Evolutionary conservation across 2,329 filamentous ascomycete species (phyloP).

Genomic region (Aspergillus unguis): DNA sequence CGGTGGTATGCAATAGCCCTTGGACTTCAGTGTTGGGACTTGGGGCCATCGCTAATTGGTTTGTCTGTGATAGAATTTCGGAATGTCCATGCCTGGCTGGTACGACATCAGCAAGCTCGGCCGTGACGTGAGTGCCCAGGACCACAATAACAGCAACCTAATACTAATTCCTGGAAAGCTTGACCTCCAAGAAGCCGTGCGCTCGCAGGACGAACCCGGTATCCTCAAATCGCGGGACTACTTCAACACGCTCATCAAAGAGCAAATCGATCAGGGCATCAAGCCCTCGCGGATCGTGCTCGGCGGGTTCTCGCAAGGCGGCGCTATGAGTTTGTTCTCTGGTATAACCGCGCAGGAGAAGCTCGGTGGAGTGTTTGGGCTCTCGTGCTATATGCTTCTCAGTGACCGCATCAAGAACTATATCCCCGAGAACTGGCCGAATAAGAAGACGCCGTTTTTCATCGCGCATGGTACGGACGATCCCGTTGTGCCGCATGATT

Average conservation of each 20-base stretch:
- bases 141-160: constrained; percentile 21
- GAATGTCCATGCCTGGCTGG: constrained; percentile 74
- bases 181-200: constrained; percentile 40
- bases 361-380: constrained; percentile 80
- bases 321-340: constrained; percentile 78
- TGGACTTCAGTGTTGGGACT: too few species aligned
- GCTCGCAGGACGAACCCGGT: constrained; percentile 58
- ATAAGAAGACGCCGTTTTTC: constrained; percentile 77
- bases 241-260: constrained; percentile 74
- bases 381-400: constrained; percentile 79
- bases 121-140: constrained; percentile 33
- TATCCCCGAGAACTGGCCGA: constrained; percentile 54
- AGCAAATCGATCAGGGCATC: constrained; percentile 77
- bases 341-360: constrained; percentile 71
- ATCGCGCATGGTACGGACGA: constrained; percentile 85
- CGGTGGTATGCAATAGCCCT: constrained; percentile 53
- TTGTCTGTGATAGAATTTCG: constrained; percentile 57
- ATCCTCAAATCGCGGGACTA: constrained; percentile 70
- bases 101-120: constrained; percentile 49
- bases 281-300: constrained; percentile 78
- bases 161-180: constrained; percentile 12
- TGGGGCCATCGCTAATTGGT: background rate
- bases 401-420: constrained; percentile 60
- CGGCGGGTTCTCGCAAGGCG: constrained; percentile 67
- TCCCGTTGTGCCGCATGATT: constrained; percentile 64